Conservation (phyloP, 179 eudicot genomes). For the Dionaea muscipula region DNA sequence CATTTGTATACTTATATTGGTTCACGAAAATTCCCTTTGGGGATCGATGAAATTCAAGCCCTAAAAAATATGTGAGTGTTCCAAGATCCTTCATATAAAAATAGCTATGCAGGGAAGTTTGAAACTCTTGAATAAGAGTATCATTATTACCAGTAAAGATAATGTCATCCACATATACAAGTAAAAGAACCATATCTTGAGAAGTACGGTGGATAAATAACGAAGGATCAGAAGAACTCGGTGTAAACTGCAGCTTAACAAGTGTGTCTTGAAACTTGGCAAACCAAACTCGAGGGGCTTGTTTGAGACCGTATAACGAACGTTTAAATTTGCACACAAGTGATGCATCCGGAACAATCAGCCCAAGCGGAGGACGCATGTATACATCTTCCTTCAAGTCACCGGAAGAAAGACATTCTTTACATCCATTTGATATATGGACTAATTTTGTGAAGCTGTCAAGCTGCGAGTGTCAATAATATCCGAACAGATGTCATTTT, state of each 20-base stretch:
- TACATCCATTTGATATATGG: no score
- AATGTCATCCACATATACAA: background rate
- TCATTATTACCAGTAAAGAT: background rate
- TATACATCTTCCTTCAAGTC: background rate
- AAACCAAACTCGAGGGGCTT: conserved; percentile 11
- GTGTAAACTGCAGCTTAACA: background rate
- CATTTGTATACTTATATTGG: no score
- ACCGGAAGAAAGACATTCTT: no score
- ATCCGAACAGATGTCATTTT: conserved; percentile 7
- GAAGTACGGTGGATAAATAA: background rate
- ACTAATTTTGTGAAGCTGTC: background rate
- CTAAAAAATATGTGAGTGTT: no score
- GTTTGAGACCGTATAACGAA: conserved; percentile 2
- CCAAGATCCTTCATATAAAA: conserved; percentile 8
- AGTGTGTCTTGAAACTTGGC: conserved; percentile 2
- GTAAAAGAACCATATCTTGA: background rate
- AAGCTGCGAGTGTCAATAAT: background rate
- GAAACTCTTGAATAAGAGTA: no score
- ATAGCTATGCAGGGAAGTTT: background rate
- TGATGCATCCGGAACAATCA: background rate
- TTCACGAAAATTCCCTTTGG: no score
- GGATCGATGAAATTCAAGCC: background rate
- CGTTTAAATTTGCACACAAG: background rate
- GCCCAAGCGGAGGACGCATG: background rate
- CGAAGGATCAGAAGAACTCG: conserved; percentile 7